Evolutionary conservation across 164 flowering plant species (phyloP).

Genomic region (Tinospora cordifolia): DNA sequence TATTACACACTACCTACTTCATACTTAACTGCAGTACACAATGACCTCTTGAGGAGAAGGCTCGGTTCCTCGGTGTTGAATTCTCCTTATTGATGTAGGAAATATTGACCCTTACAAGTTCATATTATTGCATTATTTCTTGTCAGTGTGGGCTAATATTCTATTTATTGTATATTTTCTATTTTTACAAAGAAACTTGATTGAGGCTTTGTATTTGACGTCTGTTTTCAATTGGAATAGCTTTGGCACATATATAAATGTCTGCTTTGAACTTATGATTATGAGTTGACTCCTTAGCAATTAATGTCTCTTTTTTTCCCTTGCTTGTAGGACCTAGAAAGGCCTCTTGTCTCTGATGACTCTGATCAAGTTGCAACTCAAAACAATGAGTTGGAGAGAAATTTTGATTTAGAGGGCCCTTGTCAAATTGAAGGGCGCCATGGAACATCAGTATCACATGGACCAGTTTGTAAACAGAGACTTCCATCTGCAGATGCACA

Average conservation of each 20-base stretch:
- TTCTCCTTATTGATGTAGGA: background rate
- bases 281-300: background rate
- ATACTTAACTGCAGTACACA: background rate
- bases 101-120: background rate
- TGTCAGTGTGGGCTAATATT: background rate
- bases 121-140: background rate
- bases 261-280: background rate
- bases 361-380: constrained; percentile 21
- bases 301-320: constrained; percentile 4
- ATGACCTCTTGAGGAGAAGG: background rate
- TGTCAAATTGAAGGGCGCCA: constrained; percentile 42
- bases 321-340: constrained; percentile 55
- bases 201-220: background rate
- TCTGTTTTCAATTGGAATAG: background rate
- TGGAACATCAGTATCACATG: constrained; percentile 36
- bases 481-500: constrained; percentile 33
- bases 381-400: constrained; percentile 35
- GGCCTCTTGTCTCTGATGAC: constrained; percentile 70
- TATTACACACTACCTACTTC: background rate
- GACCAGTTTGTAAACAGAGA: constrained; percentile 51
- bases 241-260: background rate
- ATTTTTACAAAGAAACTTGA: background rate
- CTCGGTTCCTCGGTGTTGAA: background rate
- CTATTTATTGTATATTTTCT: background rate
- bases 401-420: constrained; percentile 41